phyloP scores from a whole-genome alignment of 108 stramenopile species.

The Seminavis robusta region DNA sequence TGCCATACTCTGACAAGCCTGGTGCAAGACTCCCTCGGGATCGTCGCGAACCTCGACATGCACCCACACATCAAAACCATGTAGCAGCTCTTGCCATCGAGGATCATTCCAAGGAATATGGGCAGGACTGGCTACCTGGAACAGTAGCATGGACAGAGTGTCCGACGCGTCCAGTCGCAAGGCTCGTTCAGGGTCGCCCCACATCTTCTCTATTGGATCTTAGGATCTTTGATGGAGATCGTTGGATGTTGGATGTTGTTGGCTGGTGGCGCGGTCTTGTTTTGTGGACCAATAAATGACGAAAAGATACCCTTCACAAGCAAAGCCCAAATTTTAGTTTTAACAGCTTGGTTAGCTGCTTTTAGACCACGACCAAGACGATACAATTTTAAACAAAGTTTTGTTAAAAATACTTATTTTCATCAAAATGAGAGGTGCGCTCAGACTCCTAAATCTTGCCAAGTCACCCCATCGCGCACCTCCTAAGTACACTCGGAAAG shows the following conservation, averaged over 20 bases:
- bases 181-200: slow-evolving; percentile 18
- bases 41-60: slow-evolving; percentile 49
- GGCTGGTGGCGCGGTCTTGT: too few relatives aligned
- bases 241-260: not conserved
- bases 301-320: too few relatives aligned
- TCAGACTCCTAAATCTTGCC: too few relatives aligned
- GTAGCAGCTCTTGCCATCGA: slow-evolving; percentile 73
- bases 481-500: too few relatives aligned
- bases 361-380: too few relatives aligned
- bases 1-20: slow-evolving; percentile 49
- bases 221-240: not conserved
- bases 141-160: slow-evolving; percentile 37
- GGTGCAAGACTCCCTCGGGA: slow-evolving; percentile 25
- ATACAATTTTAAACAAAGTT: too few relatives aligned
- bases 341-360: too few relatives aligned
- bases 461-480: too few relatives aligned
- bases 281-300: too few relatives aligned
- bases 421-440: too few relatives aligned
- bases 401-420: too few relatives aligned
- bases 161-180: slow-evolving; percentile 33
- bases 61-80: slow-evolving; percentile 71
- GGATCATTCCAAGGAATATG: slow-evolving; percentile 69
- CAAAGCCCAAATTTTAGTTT: too few relatives aligned
- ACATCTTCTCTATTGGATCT: not conserved
- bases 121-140: slow-evolving; percentile 65